These are phyloP conservation scores for Ceratobasidium sp. DNA, from an alignment of 1,284 basidiomycete genomes.

Conservation along the genomic window DNA sequence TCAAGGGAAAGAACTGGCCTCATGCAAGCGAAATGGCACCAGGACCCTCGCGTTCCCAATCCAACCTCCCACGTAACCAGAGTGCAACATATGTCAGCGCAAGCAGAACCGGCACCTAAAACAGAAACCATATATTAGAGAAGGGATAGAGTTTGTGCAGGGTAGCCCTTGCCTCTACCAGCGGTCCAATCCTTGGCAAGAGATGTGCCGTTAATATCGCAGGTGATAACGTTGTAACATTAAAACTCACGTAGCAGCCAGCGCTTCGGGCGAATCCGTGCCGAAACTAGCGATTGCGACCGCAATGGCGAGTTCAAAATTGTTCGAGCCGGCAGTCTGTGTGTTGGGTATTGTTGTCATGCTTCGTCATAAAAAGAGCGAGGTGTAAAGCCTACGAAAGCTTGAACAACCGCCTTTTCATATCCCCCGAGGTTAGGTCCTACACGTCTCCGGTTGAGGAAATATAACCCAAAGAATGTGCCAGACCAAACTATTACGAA, in stretches of 20 bases:
- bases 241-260: slow-evolving; percentile 71
- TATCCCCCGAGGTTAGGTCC: slow-evolving; percentile 64
- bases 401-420: slow-evolving; percentile 77
- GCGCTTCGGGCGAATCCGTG: slow-evolving; percentile 76
- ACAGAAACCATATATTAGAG: slow-evolving; percentile 40
- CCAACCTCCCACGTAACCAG: slow-evolving; percentile 63
- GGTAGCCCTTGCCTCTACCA: slow-evolving; percentile 69
- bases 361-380: slow-evolving; percentile 63
- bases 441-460: slow-evolving; percentile 57
- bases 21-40: slow-evolving; percentile 28
- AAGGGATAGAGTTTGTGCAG: not conserved
- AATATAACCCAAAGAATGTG: slow-evolving; percentile 70
- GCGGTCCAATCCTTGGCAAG: slow-evolving; percentile 66
- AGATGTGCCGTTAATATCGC: not conserved
- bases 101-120: slow-evolving; percentile 74
- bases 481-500: slow-evolving; percentile 82
- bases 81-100: slow-evolving; percentile 78
- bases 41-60: slow-evolving; percentile 59
- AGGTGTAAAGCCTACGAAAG: slow-evolving; percentile 57
- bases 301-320: slow-evolving; percentile 83
- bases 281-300: slow-evolving; percentile 85
- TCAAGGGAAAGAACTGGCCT: not conserved
- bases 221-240: not conserved
- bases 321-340: slow-evolving; percentile 64
- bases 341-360: slow-evolving; percentile 34